phyloP scores from a whole-genome alignment of 306 rosid genomes.

The Coriaria nepalensis region DNA sequence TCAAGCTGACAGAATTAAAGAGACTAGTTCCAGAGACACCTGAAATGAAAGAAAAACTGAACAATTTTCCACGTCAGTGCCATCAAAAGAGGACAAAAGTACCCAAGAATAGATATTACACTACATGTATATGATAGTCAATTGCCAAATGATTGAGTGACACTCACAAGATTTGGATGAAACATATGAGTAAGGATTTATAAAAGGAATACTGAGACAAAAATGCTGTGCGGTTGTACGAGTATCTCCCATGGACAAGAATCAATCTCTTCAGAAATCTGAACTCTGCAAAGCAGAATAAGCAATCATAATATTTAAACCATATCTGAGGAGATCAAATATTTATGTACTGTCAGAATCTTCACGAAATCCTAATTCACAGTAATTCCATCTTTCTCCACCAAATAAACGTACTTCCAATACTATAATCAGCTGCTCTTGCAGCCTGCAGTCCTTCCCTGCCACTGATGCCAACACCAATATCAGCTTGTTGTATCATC shows the following conservation, averaged over 20 bases:
- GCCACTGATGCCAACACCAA: conserved; percentile 98
- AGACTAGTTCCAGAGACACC: conserved; percentile 99
- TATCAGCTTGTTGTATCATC: conserved; percentile 98
- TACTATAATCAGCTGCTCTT: conserved; percentile 97
- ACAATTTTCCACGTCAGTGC: conserved; percentile 34
- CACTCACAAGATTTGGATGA: conserved; percentile 97
- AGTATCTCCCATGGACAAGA: conserved; percentile 97
- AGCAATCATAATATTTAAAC: conserved; percentile 5
- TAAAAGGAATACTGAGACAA: conserved; percentile 95
- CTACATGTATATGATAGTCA: conserved; percentile 7
- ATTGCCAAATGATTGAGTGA: conserved; percentile 3
- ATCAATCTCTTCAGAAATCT: conserved; percentile 79
- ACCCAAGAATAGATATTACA: conserved; percentile 8
- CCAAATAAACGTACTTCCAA: conserved; percentile 61
- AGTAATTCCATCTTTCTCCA: too few species aligned
- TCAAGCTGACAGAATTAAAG: conserved; percentile 95
- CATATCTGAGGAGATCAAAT: not conserved
- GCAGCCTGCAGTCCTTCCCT: conserved; percentile 99
- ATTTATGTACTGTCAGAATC: too few species aligned
- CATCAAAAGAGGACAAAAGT: conserved; percentile 2
- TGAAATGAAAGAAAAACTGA: conserved; percentile 94
- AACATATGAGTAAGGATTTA: conserved; percentile 80
- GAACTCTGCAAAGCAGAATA: conserved; percentile 64
- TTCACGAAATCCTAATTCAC: too few species aligned
- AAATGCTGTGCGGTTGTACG: conserved; percentile 96